Conservation (phyloP, 2,329 filamentous ascomycete species). For the Cladosporium colombiae region DNA sequence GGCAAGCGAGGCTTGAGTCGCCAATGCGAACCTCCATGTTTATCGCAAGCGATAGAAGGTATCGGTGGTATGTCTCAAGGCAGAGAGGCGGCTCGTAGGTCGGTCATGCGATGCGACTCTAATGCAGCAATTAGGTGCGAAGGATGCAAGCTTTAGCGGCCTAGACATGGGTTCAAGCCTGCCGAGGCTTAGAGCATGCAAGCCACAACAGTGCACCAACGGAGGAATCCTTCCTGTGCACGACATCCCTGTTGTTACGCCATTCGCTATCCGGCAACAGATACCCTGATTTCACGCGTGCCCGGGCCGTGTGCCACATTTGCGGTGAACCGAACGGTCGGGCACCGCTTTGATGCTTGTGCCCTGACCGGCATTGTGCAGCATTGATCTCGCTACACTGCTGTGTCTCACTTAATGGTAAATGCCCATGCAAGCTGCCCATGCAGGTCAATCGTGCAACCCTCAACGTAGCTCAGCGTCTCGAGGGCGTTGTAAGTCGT, state of each 20-base stretch:
- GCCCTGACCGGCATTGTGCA: not conserved
- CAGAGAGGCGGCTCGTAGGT: not conserved
- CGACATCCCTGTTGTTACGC: not conserved
- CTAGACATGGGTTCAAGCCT: not conserved
- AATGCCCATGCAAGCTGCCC: not conserved
- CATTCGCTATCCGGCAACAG: not conserved
- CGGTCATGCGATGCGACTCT: not conserved
- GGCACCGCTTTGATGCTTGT: not conserved
- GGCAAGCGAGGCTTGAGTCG: not conserved
- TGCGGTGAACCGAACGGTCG: not conserved
- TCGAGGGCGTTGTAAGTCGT: not conserved
- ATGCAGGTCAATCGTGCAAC: not conserved
- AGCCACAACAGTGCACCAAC: not conserved
- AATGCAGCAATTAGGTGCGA: not conserved
- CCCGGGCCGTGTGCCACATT: not conserved
- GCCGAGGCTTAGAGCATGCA: not conserved
- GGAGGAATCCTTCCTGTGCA: not conserved
- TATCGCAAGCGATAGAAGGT: not conserved
- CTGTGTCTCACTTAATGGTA: not conserved
- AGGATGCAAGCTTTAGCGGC: not conserved
- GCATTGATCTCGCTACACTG: not conserved
- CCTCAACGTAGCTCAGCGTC: not conserved
- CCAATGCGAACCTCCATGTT: not conserved
- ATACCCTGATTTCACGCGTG: not conserved
- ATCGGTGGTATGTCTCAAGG: not conserved